Base-by-base conservation (phyloP, 495 filamentous ascomycete species). In the Aspergillus funiculosus region DNA sequence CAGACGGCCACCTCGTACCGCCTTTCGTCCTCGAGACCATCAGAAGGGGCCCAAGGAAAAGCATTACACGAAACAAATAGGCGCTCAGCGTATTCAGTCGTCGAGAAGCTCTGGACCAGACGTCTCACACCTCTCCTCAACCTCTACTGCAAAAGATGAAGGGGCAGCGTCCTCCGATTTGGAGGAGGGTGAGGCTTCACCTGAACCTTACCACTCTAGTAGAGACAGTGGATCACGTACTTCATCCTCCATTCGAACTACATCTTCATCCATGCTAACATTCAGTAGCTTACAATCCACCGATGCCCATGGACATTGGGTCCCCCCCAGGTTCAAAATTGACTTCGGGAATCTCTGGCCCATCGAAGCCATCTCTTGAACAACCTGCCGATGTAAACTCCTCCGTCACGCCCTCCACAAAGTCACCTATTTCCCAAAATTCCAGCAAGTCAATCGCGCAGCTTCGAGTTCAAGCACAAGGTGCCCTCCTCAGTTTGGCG, bases 401-500 rank as follows among this genome's bases (percentile, higher is more conserved):
- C 20, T 19, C 28, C 0, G 17, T 25, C 8, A 17, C 47, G 4
- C 15, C 15, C 3, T 26, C 50, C 8, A 43, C 31, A 14, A 39
- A 42, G 0, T 18, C 45, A 8, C 39, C 48, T 6, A 14, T 39
- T 14, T 14, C 28, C n/a, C 15, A 27, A 6, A 39, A 7, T 25
- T 6, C 28, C 18, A 35, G 35, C 0, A 65, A 59, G 25, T 53
- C 69, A 1, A 48, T 51, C 9, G 52, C 59, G 13, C 77, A 83
- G 49, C 71, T 79, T 27, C 81, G 77, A 40, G 78, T 81, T 46
- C 77, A 83, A 52, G 85, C 86, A 4, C 76, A 83, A 52, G 74
- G 78, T 25, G 85, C 87, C 39, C 71, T 90, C 14, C 65, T 83
- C 11, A 73, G 79, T 28, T 59, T 90, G 19, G 75, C 71, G 46